Base-by-base conservation (phyloP, 768 basidiomycete genomes). In the Austroboletus festivus region DNA sequence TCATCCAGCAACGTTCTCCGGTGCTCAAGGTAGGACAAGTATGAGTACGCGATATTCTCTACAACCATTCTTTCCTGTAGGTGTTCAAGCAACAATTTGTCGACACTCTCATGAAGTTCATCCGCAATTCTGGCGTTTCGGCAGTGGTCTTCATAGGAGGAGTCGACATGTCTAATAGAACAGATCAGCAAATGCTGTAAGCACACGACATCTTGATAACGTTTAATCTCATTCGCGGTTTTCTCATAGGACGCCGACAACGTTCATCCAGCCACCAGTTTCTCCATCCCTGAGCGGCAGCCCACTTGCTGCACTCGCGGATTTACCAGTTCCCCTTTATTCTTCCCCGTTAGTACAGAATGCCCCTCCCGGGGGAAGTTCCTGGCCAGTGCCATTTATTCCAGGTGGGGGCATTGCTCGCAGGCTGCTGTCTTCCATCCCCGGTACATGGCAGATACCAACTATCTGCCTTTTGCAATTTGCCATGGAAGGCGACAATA, bases 401-500 rank as follows among this genome's bases (percentile, higher is more conserved):
- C 89, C 89, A 0, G 86, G 86, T 15, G 86, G 86, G 28, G 90
- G 90, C 2, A 69, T 92, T 23, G 81, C 85, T 0, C 75, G 81
- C 35, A 76, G 85, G 22, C 71, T 92, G 39, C 68, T 93, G 6
- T 73, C 74, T 3, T 76, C 85, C 7, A 58, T 90, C 21, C 75
- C 81, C 1, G 31, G 61, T 34, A 56, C 63, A 33, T 81, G 78
- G 75, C 56, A 71, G 18, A 73, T 78, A 35, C 83, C 84, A 20
- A 78, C 75, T 1, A 79, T 76, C 0, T 72, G 77, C 15, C 64
- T 92, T 10, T 69, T 89, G 41, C 85, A 88, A 40, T 92, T 88
- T 59, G 88, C 82, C 11, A 71, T 87, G 49, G 89, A 93, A 60
- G 89, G 90, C 2, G 90, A 93, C 63, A 93, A 93, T 57, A 73